Evolutionary conservation across 352 stramenopile genomes (phyloP).

Genomic region (Aphanomyces stellatus): DNA sequence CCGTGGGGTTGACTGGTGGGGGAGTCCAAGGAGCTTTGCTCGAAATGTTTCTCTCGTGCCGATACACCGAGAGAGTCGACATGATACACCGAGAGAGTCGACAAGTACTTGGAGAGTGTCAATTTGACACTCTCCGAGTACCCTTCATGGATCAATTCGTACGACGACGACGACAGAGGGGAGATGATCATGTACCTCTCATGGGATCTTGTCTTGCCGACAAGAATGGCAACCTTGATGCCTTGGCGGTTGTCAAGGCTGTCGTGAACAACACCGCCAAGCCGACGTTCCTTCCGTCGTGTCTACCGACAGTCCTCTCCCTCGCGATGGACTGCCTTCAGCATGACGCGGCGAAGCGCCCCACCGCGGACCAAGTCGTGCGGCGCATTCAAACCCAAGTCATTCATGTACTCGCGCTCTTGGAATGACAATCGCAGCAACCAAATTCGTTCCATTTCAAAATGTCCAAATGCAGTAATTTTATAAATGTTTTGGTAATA

Average conservation of each 20-base stretch:
- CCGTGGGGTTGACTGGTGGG: too few species aligned
- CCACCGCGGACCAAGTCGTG: neutral
- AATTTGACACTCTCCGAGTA: conserved; percentile 1
- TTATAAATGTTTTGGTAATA: too few species aligned
- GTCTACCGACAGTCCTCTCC: neutral
- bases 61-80: conserved; percentile 16
- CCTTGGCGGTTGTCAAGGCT: neutral
- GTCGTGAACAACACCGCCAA: neutral
- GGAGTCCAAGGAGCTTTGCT: too few species aligned
- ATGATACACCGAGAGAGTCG: conserved; percentile 6
- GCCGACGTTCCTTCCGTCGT: neutral
- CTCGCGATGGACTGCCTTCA: neutral
- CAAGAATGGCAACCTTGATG: neutral
- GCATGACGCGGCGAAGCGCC: neutral
- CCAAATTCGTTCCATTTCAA: too few species aligned
- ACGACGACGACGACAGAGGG: neutral
- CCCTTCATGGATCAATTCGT: conserved; percentile 4
- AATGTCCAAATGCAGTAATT: too few species aligned
- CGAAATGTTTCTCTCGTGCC: neutral
- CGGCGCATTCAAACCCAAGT: neutral
- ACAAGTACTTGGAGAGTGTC: too few species aligned
- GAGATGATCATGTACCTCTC: conserved; percentile 2
- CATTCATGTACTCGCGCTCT: too few species aligned
- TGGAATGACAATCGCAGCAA: too few species aligned
- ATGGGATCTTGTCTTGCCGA: neutral